phyloP scores from a whole-genome alignment of 768 basidiomycete genomes.

The Tulasnella calospora region DNA sequence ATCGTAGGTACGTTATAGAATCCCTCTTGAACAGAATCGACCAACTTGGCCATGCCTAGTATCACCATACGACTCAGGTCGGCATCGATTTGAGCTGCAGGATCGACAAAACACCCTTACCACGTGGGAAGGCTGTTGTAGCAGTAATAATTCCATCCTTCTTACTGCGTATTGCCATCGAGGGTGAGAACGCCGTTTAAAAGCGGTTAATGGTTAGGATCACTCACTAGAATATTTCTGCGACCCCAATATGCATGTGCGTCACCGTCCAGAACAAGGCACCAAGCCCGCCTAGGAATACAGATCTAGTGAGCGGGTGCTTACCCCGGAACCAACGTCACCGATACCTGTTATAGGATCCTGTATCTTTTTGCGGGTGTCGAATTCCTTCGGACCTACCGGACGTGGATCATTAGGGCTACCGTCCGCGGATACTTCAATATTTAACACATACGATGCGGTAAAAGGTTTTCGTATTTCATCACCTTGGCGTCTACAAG shows the following conservation, averaged over 20 bases:
- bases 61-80: not conserved
- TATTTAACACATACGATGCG: slow-evolving; percentile 44
- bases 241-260: slow-evolving; percentile 45
- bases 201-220: not conserved
- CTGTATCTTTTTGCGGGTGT: slow-evolving; percentile 38
- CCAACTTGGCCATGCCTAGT: slow-evolving; percentile 44
- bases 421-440: not conserved
- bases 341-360: slow-evolving; percentile 40
- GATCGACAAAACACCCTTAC: slow-evolving; percentile 31
- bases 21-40: slow-evolving; percentile 45
- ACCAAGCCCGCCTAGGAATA: slow-evolving; percentile 38
- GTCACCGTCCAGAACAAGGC: slow-evolving; percentile 52
- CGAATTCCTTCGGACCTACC: slow-evolving; percentile 45
- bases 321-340: not conserved
- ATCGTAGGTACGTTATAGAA: slow-evolving; percentile 43
- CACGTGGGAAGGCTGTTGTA: slow-evolving; percentile 47
- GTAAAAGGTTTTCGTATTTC: slow-evolving; percentile 44
- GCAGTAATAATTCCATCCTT: slow-evolving; percentile 46
- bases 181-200: not conserved
- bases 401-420: not conserved
- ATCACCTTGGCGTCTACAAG: slow-evolving; percentile 46
- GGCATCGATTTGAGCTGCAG: not conserved
- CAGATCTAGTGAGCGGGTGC: not conserved
- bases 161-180: slow-evolving; percentile 36
- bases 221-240: slow-evolving; percentile 46